Conservation (phyloP, 1,284 basidiomycete genomes). For the Leccinum solheimii region DNA sequence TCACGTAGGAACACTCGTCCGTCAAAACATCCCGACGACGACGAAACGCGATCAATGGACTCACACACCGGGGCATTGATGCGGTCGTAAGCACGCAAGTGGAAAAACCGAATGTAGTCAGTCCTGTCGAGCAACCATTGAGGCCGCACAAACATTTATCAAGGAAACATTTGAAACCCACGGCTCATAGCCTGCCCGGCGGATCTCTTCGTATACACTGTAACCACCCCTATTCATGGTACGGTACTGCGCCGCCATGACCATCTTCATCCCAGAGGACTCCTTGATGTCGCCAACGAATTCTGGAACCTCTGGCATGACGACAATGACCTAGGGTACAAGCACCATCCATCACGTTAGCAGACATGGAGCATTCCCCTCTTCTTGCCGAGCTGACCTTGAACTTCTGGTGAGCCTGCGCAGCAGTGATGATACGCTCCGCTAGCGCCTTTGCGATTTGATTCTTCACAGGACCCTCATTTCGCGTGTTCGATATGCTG, state of each 20-base stretch:
- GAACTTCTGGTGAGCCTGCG: constrained; percentile 70
- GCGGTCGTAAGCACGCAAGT: constrained; percentile 87
- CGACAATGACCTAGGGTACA: constrained; percentile 64
- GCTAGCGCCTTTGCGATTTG: constrained; percentile 81
- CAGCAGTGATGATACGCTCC: constrained; percentile 81
- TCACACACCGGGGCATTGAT: constrained; percentile 78
- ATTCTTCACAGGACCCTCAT: constrained; percentile 74
- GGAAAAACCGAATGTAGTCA: constrained; percentile 86
- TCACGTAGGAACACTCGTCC: neutral
- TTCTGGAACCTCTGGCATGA: constrained; percentile 82
- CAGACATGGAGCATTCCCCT: neutral
- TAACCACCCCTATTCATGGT: constrained; percentile 87
- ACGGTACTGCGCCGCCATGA: constrained; percentile 81
- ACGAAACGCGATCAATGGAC: constrained; percentile 19
- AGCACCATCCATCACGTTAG: constrained; percentile 7
- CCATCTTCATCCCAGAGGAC: constrained; percentile 61
- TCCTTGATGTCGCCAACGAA: constrained; percentile 82
- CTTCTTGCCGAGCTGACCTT: constrained; percentile 46
- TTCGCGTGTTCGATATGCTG: constrained; percentile 75
- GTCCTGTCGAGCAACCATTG: constrained; percentile 42
- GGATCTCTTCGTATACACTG: constrained; percentile 83
- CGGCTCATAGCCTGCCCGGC: constrained; percentile 81
- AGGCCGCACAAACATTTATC: neutral
- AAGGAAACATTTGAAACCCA: constrained; percentile 41
- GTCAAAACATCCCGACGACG: constrained; percentile 7